A percentile compares a stretch with the other conserved stretches of the same genome.
Evolutionary conservation across 371 early-diverging fungal species (phyloP).

Genomic region (Smittium mucronatum): DNA sequence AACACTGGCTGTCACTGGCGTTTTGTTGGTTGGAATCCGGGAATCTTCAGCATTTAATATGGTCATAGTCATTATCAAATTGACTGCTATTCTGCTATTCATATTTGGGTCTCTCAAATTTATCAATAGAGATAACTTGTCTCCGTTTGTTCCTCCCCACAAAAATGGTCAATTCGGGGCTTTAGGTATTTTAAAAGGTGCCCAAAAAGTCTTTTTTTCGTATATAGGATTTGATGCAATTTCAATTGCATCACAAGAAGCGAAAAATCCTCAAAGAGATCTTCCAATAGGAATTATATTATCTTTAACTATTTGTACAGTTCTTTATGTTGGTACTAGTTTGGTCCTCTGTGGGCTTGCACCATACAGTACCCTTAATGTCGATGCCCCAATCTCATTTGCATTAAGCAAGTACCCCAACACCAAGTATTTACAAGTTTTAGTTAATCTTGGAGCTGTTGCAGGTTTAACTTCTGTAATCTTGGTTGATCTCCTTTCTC

Average conservation of each 20-base stretch:
- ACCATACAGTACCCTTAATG: constrained; percentile 35
- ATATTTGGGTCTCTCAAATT: constrained; percentile 42
- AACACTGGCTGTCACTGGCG: constrained; percentile 37
- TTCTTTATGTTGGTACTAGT: constrained; percentile 49
- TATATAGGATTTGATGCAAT: constrained; percentile 79
- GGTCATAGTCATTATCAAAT: constrained; percentile 50
- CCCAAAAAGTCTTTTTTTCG: constrained; percentile 66
- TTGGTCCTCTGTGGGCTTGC: constrained; percentile 59
- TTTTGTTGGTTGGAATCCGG: constrained; percentile 50
- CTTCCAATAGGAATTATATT: constrained; percentile 73
- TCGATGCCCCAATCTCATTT: constrained; percentile 41
- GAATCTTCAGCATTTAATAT: constrained; percentile 54
- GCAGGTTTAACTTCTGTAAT: constrained; percentile 55
- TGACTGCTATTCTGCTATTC: constrained; percentile 53
- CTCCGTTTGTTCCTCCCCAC: constrained; percentile 52
- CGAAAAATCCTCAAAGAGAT: constrained; percentile 60
- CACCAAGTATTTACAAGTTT: constrained; percentile 16
- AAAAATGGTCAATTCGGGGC: constrained; percentile 36
- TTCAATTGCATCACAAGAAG: constrained; percentile 70
- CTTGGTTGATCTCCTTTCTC: constrained; percentile 49
- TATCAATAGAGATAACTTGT: constrained; percentile 48
- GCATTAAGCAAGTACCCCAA: constrained; percentile 21
- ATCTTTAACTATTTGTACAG: constrained; percentile 51
- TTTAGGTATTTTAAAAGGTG: constrained; percentile 51
- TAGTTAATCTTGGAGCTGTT: constrained; percentile 39